Evolutionary conservation across 2,329 filamentous ascomycete genomes (phyloP).

Genomic region (Neofusicoccum umdonicola): DNA sequence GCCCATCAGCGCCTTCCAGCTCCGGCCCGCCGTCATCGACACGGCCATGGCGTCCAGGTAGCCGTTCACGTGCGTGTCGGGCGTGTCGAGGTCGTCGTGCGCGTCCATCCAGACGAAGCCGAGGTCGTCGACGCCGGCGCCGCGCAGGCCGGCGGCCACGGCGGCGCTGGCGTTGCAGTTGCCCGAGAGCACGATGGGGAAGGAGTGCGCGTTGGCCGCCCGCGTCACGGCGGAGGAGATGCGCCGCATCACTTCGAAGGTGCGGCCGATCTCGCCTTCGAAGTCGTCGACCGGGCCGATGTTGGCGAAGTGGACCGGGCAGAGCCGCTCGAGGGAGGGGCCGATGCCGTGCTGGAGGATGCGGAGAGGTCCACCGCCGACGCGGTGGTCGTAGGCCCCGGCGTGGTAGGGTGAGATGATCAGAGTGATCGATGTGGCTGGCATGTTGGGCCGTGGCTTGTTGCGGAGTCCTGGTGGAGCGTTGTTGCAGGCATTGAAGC

Average conservation of each 20-base stretch:
- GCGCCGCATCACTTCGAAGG: conserved; percentile 41
- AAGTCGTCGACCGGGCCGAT: conserved; percentile 33
- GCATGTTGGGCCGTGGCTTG: too few species aligned
- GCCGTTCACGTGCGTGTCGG: conserved; percentile 35
- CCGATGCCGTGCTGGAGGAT: conserved; percentile 30
- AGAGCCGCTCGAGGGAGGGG: conserved; percentile 26
- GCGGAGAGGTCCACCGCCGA: conserved; percentile 39
- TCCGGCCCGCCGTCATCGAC: conserved; percentile 37
- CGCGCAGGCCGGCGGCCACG: conserved; percentile 35
- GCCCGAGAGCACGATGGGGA: conserved; percentile 41
- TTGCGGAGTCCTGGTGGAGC: too few species aligned
- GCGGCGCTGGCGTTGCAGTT: conserved; percentile 41
- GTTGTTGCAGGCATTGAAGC: too few species aligned
- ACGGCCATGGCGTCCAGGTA: conserved; percentile 40
- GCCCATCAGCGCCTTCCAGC: conserved; percentile 31
- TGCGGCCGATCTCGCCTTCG: conserved; percentile 42
- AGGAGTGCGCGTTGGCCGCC: conserved; percentile 28
- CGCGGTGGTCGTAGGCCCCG: conserved; percentile 36
- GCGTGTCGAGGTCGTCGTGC: conserved; percentile 43
- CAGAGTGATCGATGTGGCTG: neutral
- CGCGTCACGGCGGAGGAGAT: conserved; percentile 32
- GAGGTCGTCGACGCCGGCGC: conserved; percentile 16
- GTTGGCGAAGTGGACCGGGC: conserved; percentile 26
- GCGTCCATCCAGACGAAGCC: conserved; percentile 45
- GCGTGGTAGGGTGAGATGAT: conserved; percentile 44